Conservation (phyloP, 1,284 basidiomycete genomes). For the Sporisorium sorghi region DNA sequence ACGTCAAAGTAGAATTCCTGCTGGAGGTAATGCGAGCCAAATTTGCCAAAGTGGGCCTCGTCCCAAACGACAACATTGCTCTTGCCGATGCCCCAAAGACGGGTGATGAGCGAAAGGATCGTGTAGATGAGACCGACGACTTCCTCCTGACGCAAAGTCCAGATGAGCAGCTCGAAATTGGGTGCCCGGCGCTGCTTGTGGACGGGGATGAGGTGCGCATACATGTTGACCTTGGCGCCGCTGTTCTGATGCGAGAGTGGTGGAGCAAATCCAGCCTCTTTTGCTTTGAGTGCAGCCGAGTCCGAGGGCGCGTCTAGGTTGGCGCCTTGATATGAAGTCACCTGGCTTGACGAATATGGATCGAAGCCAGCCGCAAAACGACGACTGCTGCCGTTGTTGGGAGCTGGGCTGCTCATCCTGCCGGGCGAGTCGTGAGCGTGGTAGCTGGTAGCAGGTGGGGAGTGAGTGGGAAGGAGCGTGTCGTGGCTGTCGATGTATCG, state of each 20-base stretch:
- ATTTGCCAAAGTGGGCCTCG: constrained; percentile 73
- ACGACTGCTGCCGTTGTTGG: constrained; percentile 12
- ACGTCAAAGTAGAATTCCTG: constrained; percentile 72
- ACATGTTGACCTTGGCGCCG: constrained; percentile 42
- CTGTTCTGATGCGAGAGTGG: constrained; percentile 12
- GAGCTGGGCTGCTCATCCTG: constrained; percentile 32
- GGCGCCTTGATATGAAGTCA: constrained; percentile 4
- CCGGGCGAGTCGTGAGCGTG: constrained; percentile 30
- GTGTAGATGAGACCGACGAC: constrained; percentile 79
- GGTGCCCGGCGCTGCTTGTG: constrained; percentile 47
- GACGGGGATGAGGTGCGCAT: constrained; percentile 64
- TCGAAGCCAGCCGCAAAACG: constrained; percentile 54
- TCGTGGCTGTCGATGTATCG: constrained; percentile 47
- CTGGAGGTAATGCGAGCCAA: constrained; percentile 89
- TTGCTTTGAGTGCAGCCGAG: constrained; percentile 45
- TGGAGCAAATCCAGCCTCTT: constrained; percentile 36
- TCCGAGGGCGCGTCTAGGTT: constrained; percentile 6
- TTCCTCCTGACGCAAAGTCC: constrained; percentile 53
- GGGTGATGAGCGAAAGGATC: constrained; percentile 90
- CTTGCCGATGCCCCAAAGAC: constrained; percentile 92
- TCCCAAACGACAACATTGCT: constrained; percentile 94
- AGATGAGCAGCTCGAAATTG: constrained; percentile 38
- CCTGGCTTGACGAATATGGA: constrained; percentile 22
- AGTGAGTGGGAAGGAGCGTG: constrained; percentile 43
- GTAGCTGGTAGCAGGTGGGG: constrained; percentile 23